Base-by-base conservation (phyloP, 2,329 filamentous ascomycete genomes). In the Trichoderma sp. region DNA sequence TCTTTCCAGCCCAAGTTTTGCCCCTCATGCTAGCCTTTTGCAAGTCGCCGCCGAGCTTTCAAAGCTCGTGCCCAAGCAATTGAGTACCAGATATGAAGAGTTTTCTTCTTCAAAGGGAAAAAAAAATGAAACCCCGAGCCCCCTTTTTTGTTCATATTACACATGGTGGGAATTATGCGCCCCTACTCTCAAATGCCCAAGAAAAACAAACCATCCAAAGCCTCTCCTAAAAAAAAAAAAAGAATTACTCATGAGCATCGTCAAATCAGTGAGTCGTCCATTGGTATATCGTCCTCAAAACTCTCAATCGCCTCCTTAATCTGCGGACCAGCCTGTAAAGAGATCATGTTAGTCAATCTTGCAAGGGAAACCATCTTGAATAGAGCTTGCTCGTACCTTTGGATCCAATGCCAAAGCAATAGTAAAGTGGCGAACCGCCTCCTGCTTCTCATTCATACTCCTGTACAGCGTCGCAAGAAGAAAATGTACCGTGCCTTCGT, bases 291-390 rank as follows among this genome's bases (percentile, higher is more conserved):
- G 71, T 94, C 91, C 77, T 97, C 94, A 72, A 98, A 88, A 76
- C 91, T 92, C 84, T 98, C 95, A 84, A 99, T 98, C 21, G 94
- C 94, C 80, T 97, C 94, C 83, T 98, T 99, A 82, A 99, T 98
- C 81, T 94, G 92, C 74, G 93, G 92, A 75, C 93, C 94, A 77
- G 95, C 94, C 95, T 97, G 75, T 15, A 14, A 14, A 56, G 47
- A n/a, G 11, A 6, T n/a, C 28, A 6, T 39, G 43, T 56, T 12
- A 53, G 36, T 39, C 34, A 32, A 18, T 11, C 14, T 60, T 47
- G 14, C n/a, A 14, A 61, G 32, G 4, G 8, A 51, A 12, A 21
- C 3, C 4, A 26, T 21, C 12, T 14, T n/a, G 15, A 8, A 24
- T 58, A n/a, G 15, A 58, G 34, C 32, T 30, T 15, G 43, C 62